phyloP scores from a whole-genome alignment of 805 yeast genomes.

The Hanseniaspora hatyaiensis region DNA sequence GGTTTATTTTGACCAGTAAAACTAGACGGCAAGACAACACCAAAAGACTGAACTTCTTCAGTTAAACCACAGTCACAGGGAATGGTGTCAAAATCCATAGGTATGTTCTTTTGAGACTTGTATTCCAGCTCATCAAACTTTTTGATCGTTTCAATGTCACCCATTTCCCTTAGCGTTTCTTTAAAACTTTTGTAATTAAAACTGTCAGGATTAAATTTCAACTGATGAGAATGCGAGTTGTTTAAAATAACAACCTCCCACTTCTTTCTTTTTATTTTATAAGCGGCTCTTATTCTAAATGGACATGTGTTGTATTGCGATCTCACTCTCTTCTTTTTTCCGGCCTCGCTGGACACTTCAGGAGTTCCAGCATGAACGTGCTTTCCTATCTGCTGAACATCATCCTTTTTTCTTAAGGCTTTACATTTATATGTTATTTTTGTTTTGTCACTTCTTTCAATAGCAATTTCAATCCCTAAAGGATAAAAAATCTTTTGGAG shows the following conservation, averaged over 20 bases:
- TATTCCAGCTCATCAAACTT: conserved; percentile 31
- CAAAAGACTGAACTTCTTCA: conserved; percentile 28
- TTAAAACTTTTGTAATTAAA: conserved; percentile 30
- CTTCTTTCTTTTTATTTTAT: conserved; percentile 37
- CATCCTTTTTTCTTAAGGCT: conserved; percentile 25
- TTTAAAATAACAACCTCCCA: conserved; percentile 55
- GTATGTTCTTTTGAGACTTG: conserved; percentile 26
- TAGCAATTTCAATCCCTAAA: conserved; percentile 45
- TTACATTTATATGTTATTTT: conserved; percentile 56
- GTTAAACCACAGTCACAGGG: conserved; percentile 33
- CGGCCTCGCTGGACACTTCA: too few species aligned
- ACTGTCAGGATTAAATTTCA: conserved; percentile 29
- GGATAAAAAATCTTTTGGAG: conserved; percentile 37
- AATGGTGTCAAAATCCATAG: conserved; percentile 26
- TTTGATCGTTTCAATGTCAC: conserved; percentile 28
- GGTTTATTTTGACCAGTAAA: conserved; percentile 16
- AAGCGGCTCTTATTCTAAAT: conserved; percentile 54
- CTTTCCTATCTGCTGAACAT: too few species aligned
- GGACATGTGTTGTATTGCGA: conserved; percentile 41
- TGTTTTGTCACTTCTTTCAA: conserved; percentile 49
- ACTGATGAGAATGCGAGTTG: conserved; percentile 47
- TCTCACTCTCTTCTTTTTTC: conserved; percentile 24
- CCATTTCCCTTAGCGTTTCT: conserved; percentile 22
- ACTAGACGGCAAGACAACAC: conserved; percentile 27
- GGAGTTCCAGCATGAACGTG: too few species aligned